Evolutionary conservation across 352 stramenopile genomes (phyloP).

Genomic region (Globisporangium nagaii): DNA sequence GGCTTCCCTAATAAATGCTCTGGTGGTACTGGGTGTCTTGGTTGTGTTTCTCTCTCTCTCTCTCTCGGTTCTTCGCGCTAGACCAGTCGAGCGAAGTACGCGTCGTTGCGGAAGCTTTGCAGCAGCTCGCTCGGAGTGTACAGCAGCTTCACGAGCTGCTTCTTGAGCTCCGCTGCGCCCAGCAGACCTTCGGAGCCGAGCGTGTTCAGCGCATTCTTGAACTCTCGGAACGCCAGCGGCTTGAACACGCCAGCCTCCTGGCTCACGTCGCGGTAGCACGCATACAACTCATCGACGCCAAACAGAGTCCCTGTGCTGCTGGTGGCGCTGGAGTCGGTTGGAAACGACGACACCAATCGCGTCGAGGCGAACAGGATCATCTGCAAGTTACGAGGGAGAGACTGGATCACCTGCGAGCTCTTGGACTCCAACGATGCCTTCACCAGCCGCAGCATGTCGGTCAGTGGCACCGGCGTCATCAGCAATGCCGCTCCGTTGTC

Average conservation of each 20-base stretch:
- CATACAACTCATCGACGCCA: constrained; percentile 54
- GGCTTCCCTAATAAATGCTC: constrained; percentile 3
- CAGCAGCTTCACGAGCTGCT: constrained; percentile 71
- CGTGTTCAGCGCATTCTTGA: constrained; percentile 60
- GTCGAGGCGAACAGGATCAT: constrained; percentile 79
- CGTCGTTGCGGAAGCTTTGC: constrained; percentile 64
- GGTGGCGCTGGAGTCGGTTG: constrained; percentile 21
- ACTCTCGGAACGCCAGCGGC: constrained; percentile 54
- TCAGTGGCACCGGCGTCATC: constrained; percentile 40
- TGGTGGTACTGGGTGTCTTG: not conserved
- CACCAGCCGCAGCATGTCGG: constrained; percentile 67
- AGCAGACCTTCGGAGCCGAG: constrained; percentile 66
- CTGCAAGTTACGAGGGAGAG: constrained; percentile 71
- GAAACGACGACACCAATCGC: constrained; percentile 20
- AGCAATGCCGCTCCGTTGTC: not conserved
- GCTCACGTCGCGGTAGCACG: constrained; percentile 63
- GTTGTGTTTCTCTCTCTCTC: not conserved
- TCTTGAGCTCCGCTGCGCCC: constrained; percentile 49
- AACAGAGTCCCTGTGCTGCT: constrained; percentile 28
- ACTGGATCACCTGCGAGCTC: constrained; percentile 43
- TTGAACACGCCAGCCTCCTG: constrained; percentile 63
- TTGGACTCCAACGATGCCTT: constrained; percentile 71
- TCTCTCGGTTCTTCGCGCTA: constrained; percentile 14
- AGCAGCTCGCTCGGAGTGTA: constrained; percentile 61
- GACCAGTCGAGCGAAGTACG: constrained; percentile 70